Evolutionary conservation across 108 stramenopile genomes (phyloP).

Genomic region (Discostella stelligeroides): DNA sequence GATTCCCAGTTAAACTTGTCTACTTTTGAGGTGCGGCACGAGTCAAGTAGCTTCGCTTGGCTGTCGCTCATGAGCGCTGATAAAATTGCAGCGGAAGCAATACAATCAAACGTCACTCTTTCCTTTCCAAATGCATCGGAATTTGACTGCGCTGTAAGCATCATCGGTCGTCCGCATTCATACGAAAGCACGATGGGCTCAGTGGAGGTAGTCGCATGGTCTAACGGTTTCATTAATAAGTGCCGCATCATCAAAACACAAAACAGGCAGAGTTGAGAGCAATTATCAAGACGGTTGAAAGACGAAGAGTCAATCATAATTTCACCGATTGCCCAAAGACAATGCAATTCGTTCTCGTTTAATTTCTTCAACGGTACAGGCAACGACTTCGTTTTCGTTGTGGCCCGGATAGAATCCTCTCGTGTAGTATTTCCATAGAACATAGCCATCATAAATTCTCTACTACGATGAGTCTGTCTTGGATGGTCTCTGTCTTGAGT

Average conservation of each 20-base stretch:
- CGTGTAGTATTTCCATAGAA: conserved; percentile 12
- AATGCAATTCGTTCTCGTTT: conserved; percentile 54
- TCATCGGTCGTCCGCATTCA: conserved; percentile 40
- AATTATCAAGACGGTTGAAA: conserved; percentile 58
- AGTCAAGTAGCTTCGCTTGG: conserved; percentile 61
- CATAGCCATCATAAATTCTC: conserved; percentile 34
- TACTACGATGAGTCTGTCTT: conserved; percentile 25
- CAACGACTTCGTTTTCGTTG: conserved; percentile 18
- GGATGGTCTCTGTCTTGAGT: conserved; percentile 11
- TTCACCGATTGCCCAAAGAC: conserved; percentile 68
- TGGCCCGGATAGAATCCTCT: background rate
- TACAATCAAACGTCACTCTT: conserved; percentile 23
- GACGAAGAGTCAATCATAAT: conserved; percentile 56
- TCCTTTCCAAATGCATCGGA: conserved; percentile 20
- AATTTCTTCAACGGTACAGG: conserved; percentile 41
- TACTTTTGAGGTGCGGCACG: conserved; percentile 42
- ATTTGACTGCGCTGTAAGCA: conserved; percentile 16
- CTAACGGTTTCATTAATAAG: background rate
- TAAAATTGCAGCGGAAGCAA: conserved; percentile 70
- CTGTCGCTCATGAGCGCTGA: conserved; percentile 72
- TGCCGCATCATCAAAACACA: conserved; percentile 43
- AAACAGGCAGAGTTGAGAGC: conserved; percentile 59
- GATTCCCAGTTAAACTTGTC: conserved; percentile 73
- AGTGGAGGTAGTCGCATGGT: conserved; percentile 10
- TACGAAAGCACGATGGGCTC: conserved; percentile 11